Base-by-base conservation (phyloP, 495 filamentous ascomycete genomes). In the Penicillium ochrochloron region DNA sequence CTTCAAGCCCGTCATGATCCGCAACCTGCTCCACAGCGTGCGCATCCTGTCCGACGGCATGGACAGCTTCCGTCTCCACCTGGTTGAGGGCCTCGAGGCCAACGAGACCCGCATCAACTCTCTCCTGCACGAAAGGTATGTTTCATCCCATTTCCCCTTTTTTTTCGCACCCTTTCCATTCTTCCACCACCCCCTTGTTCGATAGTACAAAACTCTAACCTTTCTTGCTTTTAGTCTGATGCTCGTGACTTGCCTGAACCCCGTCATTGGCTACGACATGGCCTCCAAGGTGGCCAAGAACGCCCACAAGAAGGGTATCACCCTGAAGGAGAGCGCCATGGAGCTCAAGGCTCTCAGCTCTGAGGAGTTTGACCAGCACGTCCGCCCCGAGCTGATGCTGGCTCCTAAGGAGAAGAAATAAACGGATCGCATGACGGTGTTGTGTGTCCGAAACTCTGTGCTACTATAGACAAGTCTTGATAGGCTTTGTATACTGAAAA, bases 221-320 rank as follows among this genome's bases (percentile, higher is more conserved):
- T 48, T 41, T 57, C 55, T 33, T 33, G n/a, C 31, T 11, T 11
- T 1, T 66, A 96, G 93, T 77, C 84, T 99, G 72, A 99, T 99
- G 95, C 84, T 99, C 61, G 95, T 99, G 42, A 99, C 95, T 57
- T 98, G 96, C 83, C 82, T 99, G 67, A 99, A 99, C 84, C 94
- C 94, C 61, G 91, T 97, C 75, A 99, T 99, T 76, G 95, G 95
- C 37, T 99, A 99, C 80, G 95, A 99, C 74, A 95, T 93, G 90
- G 95, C 95, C 52, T 92, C 88, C 75, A 97, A 97, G 84, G 94
- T 97, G 15, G 95, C 95, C 67, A 99, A 99, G 91, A 95, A 99
- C 75, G 95, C 95, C 21, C 95, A 99, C 83, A 97, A 97, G 89
- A 98, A 97, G 87, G 93, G 93, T 33, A 77, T 91, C 62, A 97